These are phyloP conservation scores for Testicularia cyperi DNA, from an alignment of 1,284 basidiomycete genomes.

Conservation along the genomic window DNA sequence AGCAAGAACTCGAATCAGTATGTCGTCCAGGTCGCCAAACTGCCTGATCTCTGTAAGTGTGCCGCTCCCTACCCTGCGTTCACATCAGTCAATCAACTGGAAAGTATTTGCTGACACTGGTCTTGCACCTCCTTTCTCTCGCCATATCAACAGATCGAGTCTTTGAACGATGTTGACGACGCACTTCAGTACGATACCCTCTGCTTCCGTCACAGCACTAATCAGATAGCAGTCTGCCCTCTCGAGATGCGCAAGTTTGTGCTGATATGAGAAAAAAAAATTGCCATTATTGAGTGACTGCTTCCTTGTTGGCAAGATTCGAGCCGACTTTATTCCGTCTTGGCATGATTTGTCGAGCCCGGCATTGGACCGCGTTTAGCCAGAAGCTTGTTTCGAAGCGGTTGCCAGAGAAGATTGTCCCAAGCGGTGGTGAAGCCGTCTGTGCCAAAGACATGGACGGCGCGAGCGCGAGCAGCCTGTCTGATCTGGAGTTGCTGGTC, in stretches of 20 bases:
- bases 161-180: conserved; percentile 55
- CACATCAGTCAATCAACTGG: no score
- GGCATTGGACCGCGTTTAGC: no score
- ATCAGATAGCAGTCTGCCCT: no score
- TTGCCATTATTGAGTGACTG: no score
- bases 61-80: no score
- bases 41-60: conserved; percentile 48
- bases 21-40: conserved; percentile 48
- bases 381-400: conserved; percentile 3
- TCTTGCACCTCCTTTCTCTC: not conserved
- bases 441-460: conserved; percentile 25
- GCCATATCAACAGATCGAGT: conserved; percentile 37
- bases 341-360: no score
- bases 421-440: conserved; percentile 28
- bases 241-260: no score
- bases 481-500: conserved; percentile 56
- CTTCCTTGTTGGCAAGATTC: no score
- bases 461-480: conserved; percentile 64
- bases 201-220: no score
- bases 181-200: no score
- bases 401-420: conserved; percentile 20
- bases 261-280: no score
- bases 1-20: conserved; percentile 20
- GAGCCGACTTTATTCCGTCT: conserved; percentile 1
- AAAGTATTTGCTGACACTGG: conserved; percentile 4